Base-by-base conservation (phyloP, 345 rosid species). In the Eucalyptus caleyi region DNA sequence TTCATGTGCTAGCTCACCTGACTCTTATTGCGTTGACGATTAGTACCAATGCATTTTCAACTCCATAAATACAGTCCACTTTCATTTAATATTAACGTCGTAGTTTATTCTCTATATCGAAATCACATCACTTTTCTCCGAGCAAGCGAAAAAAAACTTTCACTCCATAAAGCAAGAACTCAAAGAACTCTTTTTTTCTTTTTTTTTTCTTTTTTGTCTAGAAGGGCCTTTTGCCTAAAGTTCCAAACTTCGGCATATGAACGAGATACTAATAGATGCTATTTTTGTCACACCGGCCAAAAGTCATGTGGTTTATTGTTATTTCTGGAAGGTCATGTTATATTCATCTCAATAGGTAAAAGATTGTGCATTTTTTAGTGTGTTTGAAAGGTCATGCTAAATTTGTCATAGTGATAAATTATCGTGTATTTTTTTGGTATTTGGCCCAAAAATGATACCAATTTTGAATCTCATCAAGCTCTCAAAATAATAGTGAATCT, bases 341-440 rank as follows among this genome's bases (percentile, higher is more conserved):
- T 37, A 77, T 77, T 37, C 42, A 77, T 72, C 45, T 37, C 45
- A 37, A 72, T 72, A 37, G 45, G 14, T 77, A 77, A 77, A 40
- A 37, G 30, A 40, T 21, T 40, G 47, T 40, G 85, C 14, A 37
- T 11, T 67, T 40, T 77, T 18, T 34, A 11, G 27, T 40, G 47
- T 6, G 9, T 21, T 40, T 40, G 13, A 77, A 37, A 21, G 47
- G 30, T 37, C 47, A 1, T 40, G 47, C 0, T 77, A 40, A 77
- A 77, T 77, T 40, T 37, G 47, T 77, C 27, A 40, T 6, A 23
- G 30, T 21, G 16, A 40, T 21, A 40, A 77, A 77, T 21, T 23
- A 12, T 77, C 0, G 85, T 40, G 0, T 24, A 10, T 77, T 77
- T 37, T 40, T 23, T 23, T 24, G 13, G 6, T 5, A 0, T 72